Evolutionary conservation across 768 basidiomycete genomes (phyloP).

Genomic region (Pleurotus pulmonarius): DNA sequence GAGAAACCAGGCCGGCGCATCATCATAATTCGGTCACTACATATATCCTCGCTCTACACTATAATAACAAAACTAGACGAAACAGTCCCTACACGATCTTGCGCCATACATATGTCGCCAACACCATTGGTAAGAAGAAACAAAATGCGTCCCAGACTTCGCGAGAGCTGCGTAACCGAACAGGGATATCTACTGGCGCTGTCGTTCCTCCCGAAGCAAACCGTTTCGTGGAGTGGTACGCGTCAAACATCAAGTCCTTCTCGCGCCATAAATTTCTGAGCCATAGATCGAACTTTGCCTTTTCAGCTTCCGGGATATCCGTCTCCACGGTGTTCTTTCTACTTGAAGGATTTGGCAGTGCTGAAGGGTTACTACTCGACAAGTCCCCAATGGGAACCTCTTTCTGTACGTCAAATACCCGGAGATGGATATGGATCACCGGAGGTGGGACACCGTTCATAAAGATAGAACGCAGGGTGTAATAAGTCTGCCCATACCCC

Average conservation of each 20-base stretch:
- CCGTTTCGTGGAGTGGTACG: conserved; percentile 51
- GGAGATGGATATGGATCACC: conserved; percentile 80
- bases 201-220: conserved; percentile 28
- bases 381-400: conserved; percentile 71
- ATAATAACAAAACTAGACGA: conserved; percentile 8
- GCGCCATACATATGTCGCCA: conserved; percentile 43
- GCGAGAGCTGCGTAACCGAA: conserved; percentile 47
- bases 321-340: conserved; percentile 32
- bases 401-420: conserved; percentile 64
- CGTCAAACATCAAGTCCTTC: conserved; percentile 79
- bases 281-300: conserved; percentile 77
- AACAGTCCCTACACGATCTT: conserved; percentile 10
- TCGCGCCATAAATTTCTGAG: conserved; percentile 74
- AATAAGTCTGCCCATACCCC: conserved; percentile 84
- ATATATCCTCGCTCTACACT: conserved; percentile 9
- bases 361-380: conserved; percentile 29
- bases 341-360: conserved; percentile 21
- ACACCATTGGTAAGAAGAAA: conserved; percentile 59
- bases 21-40: conserved; percentile 7
- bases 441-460: conserved; percentile 79
- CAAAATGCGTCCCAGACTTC: conserved; percentile 69
- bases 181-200: conserved; percentile 48
- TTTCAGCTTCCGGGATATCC: conserved; percentile 56
- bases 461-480: conserved; percentile 89
- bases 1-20: conserved; percentile 19